A percentile compares a stretch with the other conserved stretches of the same genome.
Conservation (phyloP, 1,284 basidiomycete genomes). For the Leccinum angustisporum region DNA sequence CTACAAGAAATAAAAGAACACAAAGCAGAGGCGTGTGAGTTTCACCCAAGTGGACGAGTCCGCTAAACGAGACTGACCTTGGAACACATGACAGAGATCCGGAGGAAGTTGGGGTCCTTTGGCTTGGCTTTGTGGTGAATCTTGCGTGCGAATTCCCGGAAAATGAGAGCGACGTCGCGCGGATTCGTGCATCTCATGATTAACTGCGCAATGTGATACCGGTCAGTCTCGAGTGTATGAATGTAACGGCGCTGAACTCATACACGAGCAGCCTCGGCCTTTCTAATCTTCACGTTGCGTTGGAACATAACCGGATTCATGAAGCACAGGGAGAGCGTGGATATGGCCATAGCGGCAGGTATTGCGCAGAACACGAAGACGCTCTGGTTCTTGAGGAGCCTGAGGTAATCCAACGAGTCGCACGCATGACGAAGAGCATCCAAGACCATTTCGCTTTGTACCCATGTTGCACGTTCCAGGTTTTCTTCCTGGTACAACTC, state of each 20-base stretch:
- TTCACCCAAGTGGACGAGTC: background rate
- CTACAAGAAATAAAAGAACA: constrained; percentile 39
- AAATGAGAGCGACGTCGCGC: constrained; percentile 88
- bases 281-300: constrained; percentile 93
- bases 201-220: constrained; percentile 48
- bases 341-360: constrained; percentile 95
- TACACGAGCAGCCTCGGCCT: constrained; percentile 84
- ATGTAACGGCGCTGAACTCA: constrained; percentile 24
- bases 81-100: constrained; percentile 77
- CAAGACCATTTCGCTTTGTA: constrained; percentile 85
- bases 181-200: constrained; percentile 92
- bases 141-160: constrained; percentile 77
- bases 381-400: constrained; percentile 85
- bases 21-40: background rate
- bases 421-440: constrained; percentile 87
- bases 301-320: constrained; percentile 92
- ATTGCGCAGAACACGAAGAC: constrained; percentile 98
- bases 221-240: background rate
- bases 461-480: constrained; percentile 66
- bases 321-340: constrained; percentile 89
- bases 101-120: constrained; percentile 86
- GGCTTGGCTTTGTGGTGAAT: constrained; percentile 83
- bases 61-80: constrained; percentile 47
- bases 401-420: constrained; percentile 89
- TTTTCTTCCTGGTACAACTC: constrained; percentile 59